These are phyloP conservation scores for Diplogelasinospora grovesii DNA, from an alignment of 495 filamentous ascomycete species.

Conservation along the genomic window DNA sequence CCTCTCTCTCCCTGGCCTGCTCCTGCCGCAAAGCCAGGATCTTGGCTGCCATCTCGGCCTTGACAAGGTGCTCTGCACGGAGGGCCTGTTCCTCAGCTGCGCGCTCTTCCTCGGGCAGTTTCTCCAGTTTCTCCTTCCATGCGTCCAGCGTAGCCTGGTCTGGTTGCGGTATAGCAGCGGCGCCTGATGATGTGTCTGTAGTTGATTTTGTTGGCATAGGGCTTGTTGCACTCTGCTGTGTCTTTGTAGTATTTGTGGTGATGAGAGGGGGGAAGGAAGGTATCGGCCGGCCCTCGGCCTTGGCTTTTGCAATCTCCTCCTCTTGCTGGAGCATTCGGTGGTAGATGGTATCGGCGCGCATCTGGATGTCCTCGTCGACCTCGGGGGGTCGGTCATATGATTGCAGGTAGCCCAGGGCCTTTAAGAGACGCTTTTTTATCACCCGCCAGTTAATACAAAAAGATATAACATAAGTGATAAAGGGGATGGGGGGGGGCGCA, in stretches of 20 bases:
- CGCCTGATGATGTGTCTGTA: too few species aligned
- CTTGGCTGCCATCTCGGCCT: constrained; percentile 46
- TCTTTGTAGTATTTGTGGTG: constrained; percentile 25
- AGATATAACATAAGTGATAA: too few species aligned
- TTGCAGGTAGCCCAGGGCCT: constrained; percentile 82
- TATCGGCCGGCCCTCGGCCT: constrained; percentile 48
- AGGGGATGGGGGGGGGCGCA: neutral
- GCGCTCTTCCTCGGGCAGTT: constrained; percentile 55
- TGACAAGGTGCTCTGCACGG: constrained; percentile 52
- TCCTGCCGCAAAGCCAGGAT: constrained; percentile 49
- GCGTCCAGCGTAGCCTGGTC: constrained; percentile 19
- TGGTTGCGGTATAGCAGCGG: neutral
- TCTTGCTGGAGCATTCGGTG: constrained; percentile 80
- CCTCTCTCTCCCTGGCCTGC: constrained; percentile 50
- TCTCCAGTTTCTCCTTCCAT: constrained; percentile 50
- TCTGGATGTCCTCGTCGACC: constrained; percentile 83
- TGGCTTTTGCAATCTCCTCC: constrained; percentile 56
- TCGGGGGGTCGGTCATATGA: constrained; percentile 54
- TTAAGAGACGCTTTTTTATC: constrained; percentile 64
- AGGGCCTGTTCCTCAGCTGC: constrained; percentile 60
- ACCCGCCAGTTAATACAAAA: neutral
- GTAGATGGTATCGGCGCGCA: constrained; percentile 88
- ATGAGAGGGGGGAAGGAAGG: constrained; percentile 43
- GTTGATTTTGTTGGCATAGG: too few species aligned
- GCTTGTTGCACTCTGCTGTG: constrained; percentile 21